Evolutionary conservation across 2,329 filamentous ascomycete species (phyloP).

Genomic region (Clarireedia hainanense): DNA sequence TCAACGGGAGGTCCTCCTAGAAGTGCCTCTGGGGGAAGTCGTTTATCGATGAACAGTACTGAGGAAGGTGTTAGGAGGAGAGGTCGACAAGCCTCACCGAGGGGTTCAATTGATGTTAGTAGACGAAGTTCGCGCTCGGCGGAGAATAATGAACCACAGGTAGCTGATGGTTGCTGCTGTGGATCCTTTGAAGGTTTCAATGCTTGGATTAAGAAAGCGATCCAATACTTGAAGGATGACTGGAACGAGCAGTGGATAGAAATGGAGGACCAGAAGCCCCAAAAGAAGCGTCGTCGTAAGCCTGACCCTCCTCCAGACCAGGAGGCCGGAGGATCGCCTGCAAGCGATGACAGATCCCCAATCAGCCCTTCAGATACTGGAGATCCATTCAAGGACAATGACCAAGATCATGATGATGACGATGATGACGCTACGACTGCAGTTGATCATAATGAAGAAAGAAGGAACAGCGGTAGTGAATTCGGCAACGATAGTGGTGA

Average conservation of each 20-base stretch:
- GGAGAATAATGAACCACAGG: neutral
- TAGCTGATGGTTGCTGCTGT: neutral
- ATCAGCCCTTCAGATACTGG: neutral
- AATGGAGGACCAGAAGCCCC: neutral
- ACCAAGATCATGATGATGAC: neutral
- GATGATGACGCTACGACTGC: neutral
- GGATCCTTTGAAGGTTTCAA: neutral
- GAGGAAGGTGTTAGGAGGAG: no score
- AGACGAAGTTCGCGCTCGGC: neutral
- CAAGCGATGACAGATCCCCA: neutral
- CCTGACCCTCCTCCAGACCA: neutral
- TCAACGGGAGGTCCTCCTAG: no score
- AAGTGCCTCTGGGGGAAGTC: no score
- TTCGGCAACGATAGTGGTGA: neutral
- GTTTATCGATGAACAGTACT: no score
- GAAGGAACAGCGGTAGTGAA: neutral
- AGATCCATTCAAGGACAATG: neutral
- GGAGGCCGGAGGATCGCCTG: neutral
- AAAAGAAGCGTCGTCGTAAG: neutral
- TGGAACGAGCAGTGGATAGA: slow-evolving; percentile 2
- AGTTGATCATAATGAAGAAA: neutral
- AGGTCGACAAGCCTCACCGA: no score
- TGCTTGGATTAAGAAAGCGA: neutral
- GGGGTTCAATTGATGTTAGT: neutral
- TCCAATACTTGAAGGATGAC: neutral